Evolutionary conservation across 1,284 basidiomycete species (phyloP).

Genomic region (Ceratorhiza oryzae-sativae): DNA sequence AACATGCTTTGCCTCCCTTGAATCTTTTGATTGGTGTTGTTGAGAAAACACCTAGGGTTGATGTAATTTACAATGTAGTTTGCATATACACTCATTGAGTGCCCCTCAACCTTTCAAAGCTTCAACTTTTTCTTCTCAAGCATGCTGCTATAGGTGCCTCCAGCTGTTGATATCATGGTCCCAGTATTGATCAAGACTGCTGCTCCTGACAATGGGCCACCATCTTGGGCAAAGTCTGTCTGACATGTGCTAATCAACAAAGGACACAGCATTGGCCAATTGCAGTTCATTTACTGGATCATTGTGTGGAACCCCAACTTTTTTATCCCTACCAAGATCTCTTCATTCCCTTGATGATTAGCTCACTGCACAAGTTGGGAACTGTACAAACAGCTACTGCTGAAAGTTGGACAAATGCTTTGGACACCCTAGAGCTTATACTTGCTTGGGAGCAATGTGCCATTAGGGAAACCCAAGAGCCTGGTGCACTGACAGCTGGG

Average conservation of each 20-base stretch:
- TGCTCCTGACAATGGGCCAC: constrained; percentile 68
- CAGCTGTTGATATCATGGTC: constrained; percentile 88
- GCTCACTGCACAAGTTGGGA: constrained; percentile 87
- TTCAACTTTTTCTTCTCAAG: constrained; percentile 89
- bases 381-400: constrained; percentile 58
- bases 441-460: constrained; percentile 79
- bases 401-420: constrained; percentile 82
- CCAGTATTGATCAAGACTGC: constrained; percentile 72
- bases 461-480: constrained; percentile 55
- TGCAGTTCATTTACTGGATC: constrained; percentile 90
- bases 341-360: constrained; percentile 96
- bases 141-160: constrained; percentile 71
- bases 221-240: constrained; percentile 90
- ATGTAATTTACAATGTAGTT: constrained; percentile 89
- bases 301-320: constrained; percentile 91
- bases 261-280: constrained; percentile 79
- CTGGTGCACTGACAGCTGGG: constrained; percentile 28
- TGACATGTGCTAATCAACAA: constrained; percentile 91
- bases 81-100: constrained; percentile 83
- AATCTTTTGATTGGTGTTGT: constrained; percentile 31
- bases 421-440: constrained; percentile 86
- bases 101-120: constrained; percentile 80
- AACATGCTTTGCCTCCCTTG: constrained; percentile 44
- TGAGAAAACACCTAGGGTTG: constrained; percentile 54
- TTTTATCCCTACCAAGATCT: constrained; percentile 91